Evolutionary conservation across 768 basidiomycete species (phyloP), one percentile per base, ranked within the genome.

Genomic region (Filobasidium floriforme): DNA sequence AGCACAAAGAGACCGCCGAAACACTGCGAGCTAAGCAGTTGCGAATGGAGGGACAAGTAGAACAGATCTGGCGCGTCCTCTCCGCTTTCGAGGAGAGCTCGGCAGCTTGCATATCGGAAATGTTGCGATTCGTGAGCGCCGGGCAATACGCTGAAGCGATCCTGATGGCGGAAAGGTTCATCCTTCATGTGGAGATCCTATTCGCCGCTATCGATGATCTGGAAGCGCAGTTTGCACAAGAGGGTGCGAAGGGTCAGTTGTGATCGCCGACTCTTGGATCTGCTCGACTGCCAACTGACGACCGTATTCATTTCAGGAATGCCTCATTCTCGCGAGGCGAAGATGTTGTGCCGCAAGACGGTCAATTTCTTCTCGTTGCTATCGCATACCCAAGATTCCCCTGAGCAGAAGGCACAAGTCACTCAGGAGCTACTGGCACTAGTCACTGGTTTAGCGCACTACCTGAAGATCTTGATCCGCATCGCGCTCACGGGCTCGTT

Each of bases 71-170:
- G 96, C 96, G 93, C 59, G 92, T 98, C 43, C 83, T 99, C 43
- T 96, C 92, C 28, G 91, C 94, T 4, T 99, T 98, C 70, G 96
- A 99, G 78, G 96, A 99, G 80, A 94, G 91, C n/a, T 92, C 90
- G 72, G 96, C 96, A 26, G 93, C 94, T 9, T 94, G 94, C 80
- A 99, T 99, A 71, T 96, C 92, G 29, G 96, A 98, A 78, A 99
- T 99, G 93, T 82, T 99, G 65, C 83, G 92, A 69, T 90, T 93
- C 76, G 96, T 99, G 80, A 97, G 93, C 83, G 92, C 89, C 72
- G 90, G 91, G 11, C 88, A 93, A 73, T 94, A 97, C 79, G 83
- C 96, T 65, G 94, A 98, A 73, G 94, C 93, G 60, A 92, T 99
- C 73, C 85, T 91, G 70, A 91, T 98, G 89, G 94, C 96, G 14